Evolutionary conservation across 495 filamentous ascomycete genomes (phyloP), one percentile per base, ranked within the genome.

Genomic region (Aspergillus mulundensis): DNA sequence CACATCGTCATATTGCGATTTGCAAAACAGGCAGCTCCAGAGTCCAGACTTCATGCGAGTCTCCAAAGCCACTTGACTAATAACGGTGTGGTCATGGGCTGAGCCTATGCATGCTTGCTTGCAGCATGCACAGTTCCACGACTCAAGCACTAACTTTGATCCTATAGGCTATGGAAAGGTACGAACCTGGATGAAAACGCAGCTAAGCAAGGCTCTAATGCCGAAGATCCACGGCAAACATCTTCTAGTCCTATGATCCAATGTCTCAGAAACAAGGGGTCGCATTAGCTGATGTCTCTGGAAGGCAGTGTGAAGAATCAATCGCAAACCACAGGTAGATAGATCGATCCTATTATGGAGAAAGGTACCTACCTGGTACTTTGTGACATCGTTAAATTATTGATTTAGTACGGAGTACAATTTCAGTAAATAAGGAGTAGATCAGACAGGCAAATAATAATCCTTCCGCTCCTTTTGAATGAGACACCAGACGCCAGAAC

Each of bases 191-290:
- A 28, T n/a, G 32, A 7, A 50, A 50, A 50, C 8, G 20, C 38
- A 25, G 34, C 48, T 50, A 50, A 50, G 48, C 34, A 50, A 50
- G 48, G 48, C 48, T 18, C 48, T 50, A 50, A 50, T 40, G 20
- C 48, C 32, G 48, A 50, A 36, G 48, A 39, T 50, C 48, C 48
- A 47, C 48, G 48, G 48, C 32, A 50, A 25, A 39, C 47, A 38
- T 39, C 0, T 15, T 50, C 40, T 39, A 40, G 32, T 7, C 19
- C 20, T 25, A 11, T 12, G 10, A 14, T 7, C 34, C 7, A 44
- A 16, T 18, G 19, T 30, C 15, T 32, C 25, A 47, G 16, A 47
- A 32, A 47, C 23, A 32, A 25, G 16, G 45, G 45, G 43, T 15
- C 15, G 45, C 24, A 16, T 32, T 47, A 47, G 45, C 45, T 24